These are phyloP conservation scores for Ceratocystiopsis minuta DNA, from an alignment of 2,329 filamentous ascomycete species.

Conservation along the genomic window DNA sequence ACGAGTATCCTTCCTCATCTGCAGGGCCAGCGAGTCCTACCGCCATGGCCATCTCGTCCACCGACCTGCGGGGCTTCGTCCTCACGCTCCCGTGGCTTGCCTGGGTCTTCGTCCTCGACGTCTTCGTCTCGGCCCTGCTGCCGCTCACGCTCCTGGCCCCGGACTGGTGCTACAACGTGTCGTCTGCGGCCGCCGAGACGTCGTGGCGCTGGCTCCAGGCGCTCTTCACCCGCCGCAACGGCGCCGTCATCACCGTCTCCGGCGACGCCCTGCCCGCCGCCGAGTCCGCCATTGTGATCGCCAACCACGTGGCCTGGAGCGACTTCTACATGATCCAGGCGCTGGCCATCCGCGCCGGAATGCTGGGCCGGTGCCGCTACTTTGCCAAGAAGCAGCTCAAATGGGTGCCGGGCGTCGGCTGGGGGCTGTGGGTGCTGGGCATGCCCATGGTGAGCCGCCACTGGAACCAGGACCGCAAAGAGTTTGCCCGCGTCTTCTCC, in stretches of 20 bases:
- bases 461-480: constrained; percentile 36
- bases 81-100: constrained; percentile 33
- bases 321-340: constrained; percentile 49
- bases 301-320: constrained; percentile 42
- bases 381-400: constrained; percentile 43
- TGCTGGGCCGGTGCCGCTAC: constrained; percentile 44
- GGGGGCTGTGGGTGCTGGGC: constrained; percentile 46
- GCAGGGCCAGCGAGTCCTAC: neutral
- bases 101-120: constrained; percentile 32
- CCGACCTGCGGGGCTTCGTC: constrained; percentile 23
- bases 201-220: constrained; percentile 39
- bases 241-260: constrained; percentile 32
- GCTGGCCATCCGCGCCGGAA: constrained; percentile 31
- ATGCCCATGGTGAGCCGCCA: constrained; percentile 45
- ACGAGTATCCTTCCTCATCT: neutral
- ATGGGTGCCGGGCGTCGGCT: constrained; percentile 41
- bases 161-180: constrained; percentile 31
- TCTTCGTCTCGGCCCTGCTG: constrained; percentile 30
- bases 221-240: constrained; percentile 37
- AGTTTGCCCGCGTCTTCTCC: constrained; percentile 38
- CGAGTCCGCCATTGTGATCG: constrained; percentile 42
- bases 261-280: constrained; percentile 30
- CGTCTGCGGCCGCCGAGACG: constrained; percentile 33
- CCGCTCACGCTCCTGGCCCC: constrained; percentile 29
- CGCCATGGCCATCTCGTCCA: constrained; percentile 10